Percentiles rank a stretch among this genome's conserved stretches.
phyloP scores from a whole-genome alignment of 441 rosid genomes.

The Corymbia calophylla region DNA sequence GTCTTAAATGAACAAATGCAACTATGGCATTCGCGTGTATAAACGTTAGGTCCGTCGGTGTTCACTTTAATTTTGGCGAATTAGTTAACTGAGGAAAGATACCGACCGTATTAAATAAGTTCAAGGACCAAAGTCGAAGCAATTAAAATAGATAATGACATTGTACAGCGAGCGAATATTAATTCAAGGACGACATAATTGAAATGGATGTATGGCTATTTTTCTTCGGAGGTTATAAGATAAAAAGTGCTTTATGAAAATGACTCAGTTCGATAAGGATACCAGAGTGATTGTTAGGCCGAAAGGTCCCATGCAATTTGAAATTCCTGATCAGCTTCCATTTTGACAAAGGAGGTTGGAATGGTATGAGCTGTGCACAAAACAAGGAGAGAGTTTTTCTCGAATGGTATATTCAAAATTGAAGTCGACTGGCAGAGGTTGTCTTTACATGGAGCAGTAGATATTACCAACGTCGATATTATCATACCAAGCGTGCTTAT shows the following conservation, averaged over 20 bases:
- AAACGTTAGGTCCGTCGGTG: not conserved
- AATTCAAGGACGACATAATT: not conserved
- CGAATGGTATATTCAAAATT: not conserved
- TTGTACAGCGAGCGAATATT: not conserved
- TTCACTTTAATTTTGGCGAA: not conserved
- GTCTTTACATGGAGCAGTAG: too few species aligned
- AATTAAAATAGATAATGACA: not conserved
- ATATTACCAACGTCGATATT: fast-evolving
- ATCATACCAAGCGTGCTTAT: not conserved
- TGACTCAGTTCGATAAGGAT: not conserved
- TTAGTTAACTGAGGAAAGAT: not conserved
- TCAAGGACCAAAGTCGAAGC: not conserved
- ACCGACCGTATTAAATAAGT: not conserved
- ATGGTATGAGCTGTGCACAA: not conserved
- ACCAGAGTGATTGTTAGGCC: not conserved
- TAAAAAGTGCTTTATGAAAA: not conserved
- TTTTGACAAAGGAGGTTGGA: not conserved
- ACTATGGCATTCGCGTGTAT: not conserved
- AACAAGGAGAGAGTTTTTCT: not conserved
- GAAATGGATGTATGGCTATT: not conserved
- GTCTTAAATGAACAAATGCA: not conserved
- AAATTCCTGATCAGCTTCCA: not conserved
- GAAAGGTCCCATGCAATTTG: not conserved
- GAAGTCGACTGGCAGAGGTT: not conserved
- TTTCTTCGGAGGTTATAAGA: not conserved